Evolutionary conservation across 352 stramenopile genomes (phyloP).

Genomic region (Globisporangium nodosum): DNA sequence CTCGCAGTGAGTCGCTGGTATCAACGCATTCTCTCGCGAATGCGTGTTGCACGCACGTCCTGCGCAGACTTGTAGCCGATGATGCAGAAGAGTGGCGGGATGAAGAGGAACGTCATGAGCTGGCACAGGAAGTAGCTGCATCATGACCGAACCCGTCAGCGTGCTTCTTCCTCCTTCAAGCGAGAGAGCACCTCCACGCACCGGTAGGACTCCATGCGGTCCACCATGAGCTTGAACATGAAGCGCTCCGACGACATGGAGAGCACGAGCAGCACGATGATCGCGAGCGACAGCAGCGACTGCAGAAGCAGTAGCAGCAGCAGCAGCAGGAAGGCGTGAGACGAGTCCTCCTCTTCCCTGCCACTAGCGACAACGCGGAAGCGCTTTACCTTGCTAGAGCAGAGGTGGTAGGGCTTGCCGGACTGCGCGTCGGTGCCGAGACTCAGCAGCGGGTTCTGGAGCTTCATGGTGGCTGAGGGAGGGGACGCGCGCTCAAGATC

Average conservation of each 20-base stretch:
- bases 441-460: constrained; percentile 73
- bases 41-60: constrained; percentile 28
- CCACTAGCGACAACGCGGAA: neutral
- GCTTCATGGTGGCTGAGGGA: constrained; percentile 33
- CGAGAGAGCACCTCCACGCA: constrained; percentile 13
- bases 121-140: constrained; percentile 83
- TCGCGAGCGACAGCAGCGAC: constrained; percentile 71
- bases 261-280: constrained; percentile 68
- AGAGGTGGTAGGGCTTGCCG: constrained; percentile 82
- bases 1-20: neutral
- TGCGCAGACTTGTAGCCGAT: constrained; percentile 82
- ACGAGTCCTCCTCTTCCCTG: neutral
- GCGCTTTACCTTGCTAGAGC: constrained; percentile 64
- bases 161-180: neutral
- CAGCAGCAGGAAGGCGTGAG: neutral
- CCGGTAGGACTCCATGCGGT: constrained; percentile 88
- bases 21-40: neutral
- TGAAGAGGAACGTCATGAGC: constrained; percentile 87
- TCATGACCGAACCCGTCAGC: neutral
- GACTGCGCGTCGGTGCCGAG: constrained; percentile 80
- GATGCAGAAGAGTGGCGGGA: constrained; percentile 82
- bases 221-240: constrained; percentile 86
- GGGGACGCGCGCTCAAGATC: neutral
- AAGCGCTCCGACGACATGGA: constrained; percentile 80
- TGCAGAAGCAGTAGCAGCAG: constrained; percentile 12